phyloP scores from a whole-genome alignment of 805 yeast species.

The Candida easanensis region DNA sequence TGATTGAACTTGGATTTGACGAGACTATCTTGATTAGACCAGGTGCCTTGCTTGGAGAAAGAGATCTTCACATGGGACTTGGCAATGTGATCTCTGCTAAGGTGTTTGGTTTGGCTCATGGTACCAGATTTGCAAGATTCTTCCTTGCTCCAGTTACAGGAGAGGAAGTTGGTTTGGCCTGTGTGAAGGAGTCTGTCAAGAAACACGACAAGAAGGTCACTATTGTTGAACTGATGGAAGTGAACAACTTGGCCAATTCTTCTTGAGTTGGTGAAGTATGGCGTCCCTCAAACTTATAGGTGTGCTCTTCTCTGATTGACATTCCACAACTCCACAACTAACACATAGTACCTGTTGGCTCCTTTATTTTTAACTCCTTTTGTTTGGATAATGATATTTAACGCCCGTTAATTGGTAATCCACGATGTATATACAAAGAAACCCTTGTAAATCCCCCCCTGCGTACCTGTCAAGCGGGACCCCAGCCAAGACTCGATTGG shows the following conservation, averaged over 20 bases:
- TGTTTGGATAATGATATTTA: too few species aligned
- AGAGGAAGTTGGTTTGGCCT: background rate
- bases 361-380: too few species aligned
- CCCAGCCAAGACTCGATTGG: too few species aligned
- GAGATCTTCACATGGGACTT: background rate
- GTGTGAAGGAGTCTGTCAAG: background rate
- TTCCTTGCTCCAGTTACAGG: background rate
- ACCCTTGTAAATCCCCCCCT: too few species aligned
- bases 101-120: background rate
- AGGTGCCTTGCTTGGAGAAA: constrained; percentile 62
- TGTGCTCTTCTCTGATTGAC: too few species aligned
- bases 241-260: background rate
- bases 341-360: too few species aligned
- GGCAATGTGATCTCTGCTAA: background rate
- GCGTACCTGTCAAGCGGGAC: too few species aligned
- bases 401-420: too few species aligned
- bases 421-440: too few species aligned
- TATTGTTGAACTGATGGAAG: background rate
- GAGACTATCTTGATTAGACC: constrained; percentile 75
- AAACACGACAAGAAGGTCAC: background rate
- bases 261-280: too few species aligned
- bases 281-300: too few species aligned
- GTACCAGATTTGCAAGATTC: background rate
- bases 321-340: too few species aligned
- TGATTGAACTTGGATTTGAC: constrained; percentile 62